Percentiles rank a stretch among this genome's conserved stretches.
These are phyloP conservation scores for Pythium inflatum DNA, from an alignment of 352 stramenopile species.

Conservation along the genomic window DNA sequence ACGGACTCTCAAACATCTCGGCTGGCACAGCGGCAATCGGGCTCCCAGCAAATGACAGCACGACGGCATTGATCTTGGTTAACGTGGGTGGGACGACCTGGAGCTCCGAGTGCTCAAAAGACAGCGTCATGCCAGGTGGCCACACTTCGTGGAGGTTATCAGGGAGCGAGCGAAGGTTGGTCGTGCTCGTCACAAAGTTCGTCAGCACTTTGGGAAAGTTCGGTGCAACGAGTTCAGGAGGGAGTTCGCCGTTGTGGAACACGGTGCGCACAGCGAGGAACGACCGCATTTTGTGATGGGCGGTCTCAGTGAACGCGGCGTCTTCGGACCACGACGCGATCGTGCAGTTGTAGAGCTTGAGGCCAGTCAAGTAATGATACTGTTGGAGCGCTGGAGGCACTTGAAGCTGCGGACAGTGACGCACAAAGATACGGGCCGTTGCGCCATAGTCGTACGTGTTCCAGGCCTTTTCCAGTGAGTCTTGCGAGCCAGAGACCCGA, in stretches of 20 bases:
- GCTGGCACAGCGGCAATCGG: neutral
- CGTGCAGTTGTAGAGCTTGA: constrained; percentile 2
- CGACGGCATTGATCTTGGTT: neutral
- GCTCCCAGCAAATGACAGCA: neutral
- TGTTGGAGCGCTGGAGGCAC: neutral
- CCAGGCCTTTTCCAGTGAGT: neutral
- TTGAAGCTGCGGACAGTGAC: neutral
- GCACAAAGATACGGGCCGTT: neutral
- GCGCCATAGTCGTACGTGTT: neutral
- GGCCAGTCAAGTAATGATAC: neutral
- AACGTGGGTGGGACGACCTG: neutral
- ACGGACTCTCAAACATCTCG: neutral
- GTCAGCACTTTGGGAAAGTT: neutral
- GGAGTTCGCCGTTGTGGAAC: neutral
- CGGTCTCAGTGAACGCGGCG: neutral
- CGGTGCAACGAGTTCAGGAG: neutral
- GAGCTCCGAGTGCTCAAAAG: neutral
- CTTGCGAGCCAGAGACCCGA: neutral
- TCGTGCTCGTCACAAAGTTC: neutral
- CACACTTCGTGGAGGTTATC: neutral
- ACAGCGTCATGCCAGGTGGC: neutral
- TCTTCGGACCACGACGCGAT: neutral
- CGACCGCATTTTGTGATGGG: neutral
- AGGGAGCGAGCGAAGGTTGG: neutral
- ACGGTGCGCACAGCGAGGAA: neutral